A percentile compares a stretch with the other conserved stretches of the same genome.
Evolutionary conservation across 2,329 filamentous ascomycete species (phyloP).

Genomic region (Gliomastix tumulicola): DNA sequence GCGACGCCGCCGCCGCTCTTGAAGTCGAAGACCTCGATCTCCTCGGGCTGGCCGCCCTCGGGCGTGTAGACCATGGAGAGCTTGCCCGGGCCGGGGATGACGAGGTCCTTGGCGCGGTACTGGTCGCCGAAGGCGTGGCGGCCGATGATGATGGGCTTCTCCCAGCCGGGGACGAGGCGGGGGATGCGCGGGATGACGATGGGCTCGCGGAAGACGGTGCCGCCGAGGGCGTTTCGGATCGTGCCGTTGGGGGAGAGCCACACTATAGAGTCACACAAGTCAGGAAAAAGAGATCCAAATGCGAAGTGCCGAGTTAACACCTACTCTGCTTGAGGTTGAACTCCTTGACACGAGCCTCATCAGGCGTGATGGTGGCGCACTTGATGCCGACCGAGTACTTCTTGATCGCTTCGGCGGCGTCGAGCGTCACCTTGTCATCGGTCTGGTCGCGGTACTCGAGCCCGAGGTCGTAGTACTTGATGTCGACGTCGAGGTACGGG

Average conservation of each 20-base stretch:
- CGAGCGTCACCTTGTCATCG: conserved; percentile 90
- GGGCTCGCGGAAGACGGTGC: conserved; percentile 97
- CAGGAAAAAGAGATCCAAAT: background rate
- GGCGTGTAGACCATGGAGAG: conserved; percentile 95
- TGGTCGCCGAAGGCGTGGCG: conserved; percentile 98
- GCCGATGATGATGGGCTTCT: conserved; percentile 98
- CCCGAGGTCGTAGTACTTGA: conserved; percentile 96
- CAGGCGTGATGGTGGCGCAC: conserved; percentile 97
- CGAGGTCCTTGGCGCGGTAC: conserved; percentile 91
- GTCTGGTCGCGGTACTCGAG: conserved; percentile 94
- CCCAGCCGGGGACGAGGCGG: conserved; percentile 92
- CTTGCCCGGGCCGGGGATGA: conserved; percentile 76
- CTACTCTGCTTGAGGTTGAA: conserved; percentile 97
- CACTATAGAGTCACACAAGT: conserved; percentile 46
- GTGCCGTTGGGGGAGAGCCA: conserved; percentile 98
- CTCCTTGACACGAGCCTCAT: conserved; percentile 93
- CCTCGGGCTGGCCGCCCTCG: conserved; percentile 70
- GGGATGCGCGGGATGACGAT: conserved; percentile 94
- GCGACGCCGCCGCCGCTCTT: conserved; percentile 79
- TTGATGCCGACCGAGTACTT: conserved; percentile 99
- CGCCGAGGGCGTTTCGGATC: conserved; percentile 68
- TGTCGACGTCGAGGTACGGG: conserved; percentile 92
- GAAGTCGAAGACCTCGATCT: conserved; percentile 88
- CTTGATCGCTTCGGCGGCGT: conserved; percentile 95
- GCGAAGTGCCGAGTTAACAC: conserved; percentile 19